Conservation (phyloP, 2,329 filamentous ascomycete species). For the Arthrobotrys pseudoclavata region DNA sequence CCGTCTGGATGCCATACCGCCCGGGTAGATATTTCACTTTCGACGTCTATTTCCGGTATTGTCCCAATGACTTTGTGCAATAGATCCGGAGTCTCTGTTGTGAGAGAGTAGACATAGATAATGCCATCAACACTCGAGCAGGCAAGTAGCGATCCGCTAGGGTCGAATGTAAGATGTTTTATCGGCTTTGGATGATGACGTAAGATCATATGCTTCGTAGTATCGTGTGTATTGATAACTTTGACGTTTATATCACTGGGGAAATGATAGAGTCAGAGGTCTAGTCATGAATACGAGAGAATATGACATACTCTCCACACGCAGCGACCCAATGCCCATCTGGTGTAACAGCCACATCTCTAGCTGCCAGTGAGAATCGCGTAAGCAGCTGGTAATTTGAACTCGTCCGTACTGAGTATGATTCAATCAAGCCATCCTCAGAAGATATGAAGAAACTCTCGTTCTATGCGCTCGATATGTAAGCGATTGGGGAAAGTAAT, state of each 20-base stretch:
- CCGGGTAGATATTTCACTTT: conserved; percentile 80
- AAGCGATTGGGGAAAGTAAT: not conserved
- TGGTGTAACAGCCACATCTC: conserved; percentile 85
- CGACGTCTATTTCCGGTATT: conserved; percentile 79
- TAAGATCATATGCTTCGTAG: conserved; percentile 80
- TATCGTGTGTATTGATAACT: conserved; percentile 85
- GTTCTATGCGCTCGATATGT: conserved; percentile 69
- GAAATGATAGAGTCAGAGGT: conserved; percentile 26
- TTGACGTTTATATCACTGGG: conserved; percentile 85
- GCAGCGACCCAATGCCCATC: conserved; percentile 91
- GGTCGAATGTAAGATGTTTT: conserved; percentile 92
- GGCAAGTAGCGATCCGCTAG: conserved; percentile 79
- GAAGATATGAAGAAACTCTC: conserved; percentile 89
- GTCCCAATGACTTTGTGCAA: conserved; percentile 87
- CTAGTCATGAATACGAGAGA: not conserved
- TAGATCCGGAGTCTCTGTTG: conserved; percentile 81
- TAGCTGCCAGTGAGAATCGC: conserved; percentile 85
- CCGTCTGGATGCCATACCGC: conserved; percentile 95
- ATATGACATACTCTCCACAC: conserved; percentile 83
- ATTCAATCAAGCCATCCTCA: conserved; percentile 95
- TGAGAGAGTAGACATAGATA: conserved; percentile 89
- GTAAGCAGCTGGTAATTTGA: conserved; percentile 84
- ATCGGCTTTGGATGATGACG: conserved; percentile 86
- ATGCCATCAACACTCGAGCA: conserved; percentile 90
- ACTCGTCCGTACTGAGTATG: conserved; percentile 83